Evolutionary conservation across 2,329 filamentous ascomycete genomes (phyloP).

Genomic region (Neofusicoccum parvum): DNA sequence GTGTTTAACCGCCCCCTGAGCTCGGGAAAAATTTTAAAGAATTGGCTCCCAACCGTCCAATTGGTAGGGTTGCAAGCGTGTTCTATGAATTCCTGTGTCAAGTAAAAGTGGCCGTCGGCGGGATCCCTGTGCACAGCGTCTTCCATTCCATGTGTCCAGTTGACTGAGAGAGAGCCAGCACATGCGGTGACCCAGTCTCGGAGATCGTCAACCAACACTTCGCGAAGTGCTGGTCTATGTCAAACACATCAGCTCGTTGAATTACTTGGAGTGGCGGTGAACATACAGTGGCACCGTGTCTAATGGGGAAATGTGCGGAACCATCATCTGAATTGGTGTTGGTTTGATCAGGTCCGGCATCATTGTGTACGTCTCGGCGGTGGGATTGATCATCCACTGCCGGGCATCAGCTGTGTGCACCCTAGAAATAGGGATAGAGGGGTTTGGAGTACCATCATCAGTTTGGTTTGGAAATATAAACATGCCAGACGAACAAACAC

Average conservation of each 20-base stretch:
- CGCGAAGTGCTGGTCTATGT: conserved; percentile 9
- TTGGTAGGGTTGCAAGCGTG: neutral
- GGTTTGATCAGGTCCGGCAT: conserved; percentile 20
- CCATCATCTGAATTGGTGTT: conserved; percentile 20
- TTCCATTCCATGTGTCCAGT: conserved; percentile 15
- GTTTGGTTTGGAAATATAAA: conserved; percentile 14
- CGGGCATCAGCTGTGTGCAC: neutral
- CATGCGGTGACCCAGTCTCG: conserved; percentile 18
- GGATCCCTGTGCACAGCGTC: conserved; percentile 3
- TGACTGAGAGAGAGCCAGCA: conserved; percentile 13
- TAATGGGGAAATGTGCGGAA: conserved; percentile 13
- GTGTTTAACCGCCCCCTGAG: neutral
- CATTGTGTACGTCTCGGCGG: conserved; percentile 16
- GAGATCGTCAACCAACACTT: conserved; percentile 13
- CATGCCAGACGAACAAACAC: conserved; percentile 19
- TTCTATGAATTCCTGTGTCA: conserved; percentile 3
- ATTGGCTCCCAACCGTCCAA: conserved; percentile 5
- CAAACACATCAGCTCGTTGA: neutral
- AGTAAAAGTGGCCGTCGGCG: conserved; percentile 3
- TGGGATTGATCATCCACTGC: conserved; percentile 21
- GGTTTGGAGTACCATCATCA: conserved; percentile 12
- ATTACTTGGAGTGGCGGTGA: neutral
- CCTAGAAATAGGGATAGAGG: neutral
- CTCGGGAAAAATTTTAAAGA: conserved; percentile 7
- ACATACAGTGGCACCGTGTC: conserved; percentile 19